Evolutionary conservation across 768 basidiomycete genomes (phyloP).

Genomic region (Nevesoporus exiguus): DNA sequence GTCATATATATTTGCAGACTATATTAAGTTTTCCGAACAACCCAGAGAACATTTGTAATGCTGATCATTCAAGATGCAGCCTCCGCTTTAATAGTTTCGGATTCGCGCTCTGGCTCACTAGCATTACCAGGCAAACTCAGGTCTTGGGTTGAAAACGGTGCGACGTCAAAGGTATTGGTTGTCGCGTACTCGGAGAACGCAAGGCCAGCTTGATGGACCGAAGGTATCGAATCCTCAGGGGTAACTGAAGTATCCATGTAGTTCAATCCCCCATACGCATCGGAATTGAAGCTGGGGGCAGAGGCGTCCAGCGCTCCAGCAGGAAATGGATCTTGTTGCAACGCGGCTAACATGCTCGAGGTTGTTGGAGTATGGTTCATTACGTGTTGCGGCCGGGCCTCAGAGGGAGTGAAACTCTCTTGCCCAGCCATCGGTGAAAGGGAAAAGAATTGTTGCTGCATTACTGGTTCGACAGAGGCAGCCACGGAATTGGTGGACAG

Average conservation of each 20-base stretch:
- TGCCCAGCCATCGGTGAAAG: slow-evolving; percentile 89
- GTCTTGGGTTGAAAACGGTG: slow-evolving; percentile 64
- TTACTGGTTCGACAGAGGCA: slow-evolving; percentile 86
- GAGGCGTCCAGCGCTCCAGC: slow-evolving; percentile 63
- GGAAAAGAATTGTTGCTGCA: slow-evolving; percentile 86
- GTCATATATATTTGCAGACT: slow-evolving; percentile 33
- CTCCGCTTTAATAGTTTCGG: slow-evolving; percentile 68
- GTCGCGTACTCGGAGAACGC: slow-evolving; percentile 70
- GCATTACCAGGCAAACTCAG: slow-evolving; percentile 53
- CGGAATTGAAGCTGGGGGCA: slow-evolving; percentile 58
- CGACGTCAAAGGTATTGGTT: slow-evolving; percentile 65
- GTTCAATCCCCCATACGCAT: slow-evolving; percentile 65
- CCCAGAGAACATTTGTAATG: slow-evolving; percentile 22
- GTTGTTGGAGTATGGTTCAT: slow-evolving; percentile 85
- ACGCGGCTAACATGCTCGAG: slow-evolving; percentile 85
- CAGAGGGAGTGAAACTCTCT: slow-evolving; percentile 68
- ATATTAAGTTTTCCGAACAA: slow-evolving; percentile 31
- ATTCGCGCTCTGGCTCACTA: slow-evolving; percentile 61
- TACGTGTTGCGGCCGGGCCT: slow-evolving; percentile 55
- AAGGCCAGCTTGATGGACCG: slow-evolving; percentile 59
- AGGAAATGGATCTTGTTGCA: slow-evolving; percentile 74
- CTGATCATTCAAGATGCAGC: slow-evolving; percentile 33
- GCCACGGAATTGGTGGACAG: slow-evolving; percentile 89
- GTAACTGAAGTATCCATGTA: slow-evolving; percentile 72
- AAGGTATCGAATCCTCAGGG: slow-evolving; percentile 61